Evolutionary conservation across 225 moss, liverwort and hornwort genomes (phyloP), one percentile per base, ranked within the genome.

Genomic region (Takakia lepidozioides): DNA sequence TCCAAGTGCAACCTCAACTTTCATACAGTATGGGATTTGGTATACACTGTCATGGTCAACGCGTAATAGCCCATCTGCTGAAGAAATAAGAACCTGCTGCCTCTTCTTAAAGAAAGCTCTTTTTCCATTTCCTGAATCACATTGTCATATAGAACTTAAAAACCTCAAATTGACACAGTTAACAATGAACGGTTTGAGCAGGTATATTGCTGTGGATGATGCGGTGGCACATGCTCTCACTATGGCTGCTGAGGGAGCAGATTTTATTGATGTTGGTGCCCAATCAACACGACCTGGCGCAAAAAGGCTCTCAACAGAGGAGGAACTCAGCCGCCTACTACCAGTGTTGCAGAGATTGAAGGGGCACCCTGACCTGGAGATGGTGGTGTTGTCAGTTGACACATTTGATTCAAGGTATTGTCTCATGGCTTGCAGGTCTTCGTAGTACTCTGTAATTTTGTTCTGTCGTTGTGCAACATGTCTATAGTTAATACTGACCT

Each of bases 201-300:
- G 76, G 56, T 76, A 68, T 42, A 56, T 63, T 64, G 47, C 56
- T 59, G 69, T 76, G 51, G 71, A 74, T 49, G 57, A 72, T 58
- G 93, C 85, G 43, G 54, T 88, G 17, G 57, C 60, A 10, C 88
- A 81, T 57, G 93, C 78, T 40, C 72, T 63, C 59, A 64, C 64
- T 13, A 85, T 88, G 85, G 83, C 67, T 29, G 49, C 69, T 15
- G 88, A 85, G 56, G 93, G 88, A 57, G 93, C 88, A 54, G 88
- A 93, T 50, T 85, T 93, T 44, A 83, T 93, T 26, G 93, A 93
- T 50, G 55, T 93, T 54, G 93, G 93, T 25, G 93, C 88, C 9
- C 93, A 93, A 73, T 93, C 93, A 22, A 88, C 93, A 54, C 83
- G 88, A 25, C 88, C 88, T 11, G 76, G 76, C 43, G 88, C 93